Evolutionary conservation across 1,284 basidiomycete species (phyloP), one percentile per base, ranked within the genome.

Genomic region (Boletus calvinii): DNA sequence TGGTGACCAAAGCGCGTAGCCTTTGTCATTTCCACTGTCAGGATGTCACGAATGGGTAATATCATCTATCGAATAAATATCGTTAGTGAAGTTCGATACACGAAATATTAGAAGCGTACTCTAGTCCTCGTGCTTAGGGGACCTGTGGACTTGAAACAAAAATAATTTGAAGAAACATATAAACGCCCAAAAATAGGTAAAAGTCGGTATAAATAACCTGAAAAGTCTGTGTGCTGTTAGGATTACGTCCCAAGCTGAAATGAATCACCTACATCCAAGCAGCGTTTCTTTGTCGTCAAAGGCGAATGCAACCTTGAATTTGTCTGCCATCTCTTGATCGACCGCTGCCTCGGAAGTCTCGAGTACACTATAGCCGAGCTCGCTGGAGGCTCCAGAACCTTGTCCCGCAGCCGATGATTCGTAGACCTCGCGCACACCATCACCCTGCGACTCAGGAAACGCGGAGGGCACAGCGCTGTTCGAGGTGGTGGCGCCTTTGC

Each of bases 1-100:
- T 90, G 83, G 62, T 93, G 92, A 2, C 89, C 92, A 64, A 94
- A 92, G 12, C 90, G 84, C 63, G 92, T 92, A 0, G 93, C 92
- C 66, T 88, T 92, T 15, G 91, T 87, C 63, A 83, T 87, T 68
- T 97, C 90, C 8, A 85, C 80, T 10, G 90, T 82, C 32, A 97
- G 76, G 42, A 98, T 81, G 66, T 98, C 95, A 46, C 83, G 81
- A 50, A 97, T 83, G 6, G 96, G 96, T 17, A 98, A 77, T 31
- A 96, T 85, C 95, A 99, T 98, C 91, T 97, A 64, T 31, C 13
- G 26, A 34, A 48, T 15, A 22, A 37, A 24, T 31, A 30, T 40
- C 6, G 36, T 67, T 13, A 62, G 35, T 12, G 7, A 31, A 34
- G 31, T 52, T 34, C 47, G 36, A 61, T 24, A 46, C 38, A 47